Evolutionary conservation across 176 grass and related monocot species (phyloP).

Genomic region (Stipa capillata): DNA sequence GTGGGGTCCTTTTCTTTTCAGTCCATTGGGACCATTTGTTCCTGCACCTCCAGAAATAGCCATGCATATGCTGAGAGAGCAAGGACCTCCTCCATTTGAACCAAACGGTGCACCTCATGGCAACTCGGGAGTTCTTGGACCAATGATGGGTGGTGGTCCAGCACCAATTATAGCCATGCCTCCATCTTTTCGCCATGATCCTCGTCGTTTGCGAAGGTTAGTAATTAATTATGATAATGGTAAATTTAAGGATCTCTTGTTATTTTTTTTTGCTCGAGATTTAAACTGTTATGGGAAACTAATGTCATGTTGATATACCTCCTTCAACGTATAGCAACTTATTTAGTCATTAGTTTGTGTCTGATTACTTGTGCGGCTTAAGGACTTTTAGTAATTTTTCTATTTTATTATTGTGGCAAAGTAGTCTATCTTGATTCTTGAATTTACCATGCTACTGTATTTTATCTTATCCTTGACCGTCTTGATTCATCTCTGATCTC

Average conservation of each 20-base stretch:
- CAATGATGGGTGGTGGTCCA: slow-evolving; percentile 50
- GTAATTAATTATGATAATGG: not conserved
- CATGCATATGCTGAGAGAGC: slow-evolving; percentile 94
- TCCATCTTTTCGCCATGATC: slow-evolving; percentile 78
- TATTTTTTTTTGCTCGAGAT: not conserved
- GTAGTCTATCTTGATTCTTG: not conserved
- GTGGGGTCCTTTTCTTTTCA: slow-evolving; percentile 35
- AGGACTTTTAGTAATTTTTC: not conserved
- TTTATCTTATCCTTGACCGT: not conserved
- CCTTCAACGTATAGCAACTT: not conserved
- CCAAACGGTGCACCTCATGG: slow-evolving; percentile 45
- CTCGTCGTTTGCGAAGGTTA: slow-evolving; percentile 87
- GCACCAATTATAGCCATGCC: slow-evolving; percentile 76
- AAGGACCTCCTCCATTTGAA: slow-evolving; percentile 64
- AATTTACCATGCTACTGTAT: not conserved
- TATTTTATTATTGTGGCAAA: not conserved
- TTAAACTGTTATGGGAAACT: too few species aligned
- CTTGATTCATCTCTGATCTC: not conserved
- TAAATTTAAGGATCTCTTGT: not conserved
- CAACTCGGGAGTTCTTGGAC: slow-evolving; percentile 45
- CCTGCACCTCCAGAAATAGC: slow-evolving; percentile 98
- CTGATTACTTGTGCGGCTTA: not conserved
- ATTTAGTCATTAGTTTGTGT: not conserved
- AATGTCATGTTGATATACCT: not conserved
- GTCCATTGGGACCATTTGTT: slow-evolving; percentile 94